Evolutionary conservation across 148 eudicot genomes (phyloP), one percentile per base, ranked within the genome.

Genomic region (Rhododendron molle): DNA sequence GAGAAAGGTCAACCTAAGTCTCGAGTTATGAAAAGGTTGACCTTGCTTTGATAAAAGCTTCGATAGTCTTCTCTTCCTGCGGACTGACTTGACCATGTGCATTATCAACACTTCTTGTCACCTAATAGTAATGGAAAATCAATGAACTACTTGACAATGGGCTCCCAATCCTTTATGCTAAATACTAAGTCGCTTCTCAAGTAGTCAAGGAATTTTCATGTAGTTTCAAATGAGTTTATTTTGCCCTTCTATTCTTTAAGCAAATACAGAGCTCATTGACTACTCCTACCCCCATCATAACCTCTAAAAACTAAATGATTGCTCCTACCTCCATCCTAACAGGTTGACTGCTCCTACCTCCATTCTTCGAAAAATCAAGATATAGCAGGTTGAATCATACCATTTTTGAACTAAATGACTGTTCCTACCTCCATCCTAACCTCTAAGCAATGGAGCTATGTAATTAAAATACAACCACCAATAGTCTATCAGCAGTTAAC

Each of bases 11-110:
- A 4, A 58, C 5, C 16, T 8, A 40, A 83, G 67, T 36, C 36
- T 43, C 7, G 7, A 65, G 54, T 26, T 67, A 56, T 10, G 14
- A 74, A 65, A 69, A 62, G 32, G 60, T 82, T 69, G 82, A 95
- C 98, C 98, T 95, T 79, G 98, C 98, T 87, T 62, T 88, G 13
- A 95, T 95, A 79, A 95, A 93, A 16, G 98, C 95, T 82, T 93
- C 90, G 54, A 95, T 87, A 11, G 98, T 95, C 67, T 83, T 87
- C 76, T 87, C 90, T 86, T 95, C 98, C 84, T 95, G 98, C 4
- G 89, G 87, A 78, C 98, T 94, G 26, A 94, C 89, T 76, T 92
- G 89, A 30, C 93, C 92, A 58, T 7, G 81, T 52, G 88, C 91
- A 60, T 93, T 95, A 85, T 92, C 95, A 38, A 88, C 78, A 86